Conservation (phyloP, 2,329 filamentous ascomycete genomes). For the Colletotrichum filicis region DNA sequence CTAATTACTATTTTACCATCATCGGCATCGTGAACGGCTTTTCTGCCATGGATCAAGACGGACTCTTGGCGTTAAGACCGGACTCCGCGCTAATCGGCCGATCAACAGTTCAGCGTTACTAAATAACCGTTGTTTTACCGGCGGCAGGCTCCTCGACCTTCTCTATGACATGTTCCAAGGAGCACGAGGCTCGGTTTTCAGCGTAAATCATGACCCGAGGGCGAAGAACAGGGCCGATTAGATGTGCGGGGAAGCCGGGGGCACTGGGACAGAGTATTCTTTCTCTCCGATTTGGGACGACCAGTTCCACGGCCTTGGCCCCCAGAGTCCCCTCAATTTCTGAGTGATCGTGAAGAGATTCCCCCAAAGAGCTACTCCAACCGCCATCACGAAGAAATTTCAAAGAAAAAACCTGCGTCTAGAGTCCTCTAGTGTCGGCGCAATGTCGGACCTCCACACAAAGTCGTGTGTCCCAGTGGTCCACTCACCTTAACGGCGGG, state of each 20-base stretch:
- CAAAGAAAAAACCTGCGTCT: background rate
- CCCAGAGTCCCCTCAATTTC: background rate
- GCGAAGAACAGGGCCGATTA: conserved; percentile 33
- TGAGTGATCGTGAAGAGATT: background rate
- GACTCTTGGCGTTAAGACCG: conserved; percentile 1
- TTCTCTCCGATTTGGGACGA: conserved; percentile 24
- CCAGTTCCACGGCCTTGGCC: conserved; percentile 19
- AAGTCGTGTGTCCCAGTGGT: background rate
- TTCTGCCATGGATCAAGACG: background rate
- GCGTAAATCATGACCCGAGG: background rate
- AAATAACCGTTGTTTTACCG: conserved; percentile 22
- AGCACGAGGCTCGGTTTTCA: background rate
- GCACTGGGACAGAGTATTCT: background rate
- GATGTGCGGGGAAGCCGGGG: conserved; percentile 25
- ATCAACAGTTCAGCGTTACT: background rate
- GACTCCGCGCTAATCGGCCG: background rate
- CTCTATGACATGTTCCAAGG: background rate
- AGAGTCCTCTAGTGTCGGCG: conserved; percentile 24
- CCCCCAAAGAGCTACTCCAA: conserved; percentile 18
- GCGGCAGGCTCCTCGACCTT: conserved; percentile 1
- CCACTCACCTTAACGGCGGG: conserved; percentile 22
- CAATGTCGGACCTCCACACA: conserved; percentile 33
- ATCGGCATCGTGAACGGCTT: background rate
- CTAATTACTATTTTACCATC: background rate
- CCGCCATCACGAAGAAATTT: conserved; percentile 22